phyloP scores from a whole-genome alignment of 352 stramenopile species.

The Globisporangium radiosum region DNA sequence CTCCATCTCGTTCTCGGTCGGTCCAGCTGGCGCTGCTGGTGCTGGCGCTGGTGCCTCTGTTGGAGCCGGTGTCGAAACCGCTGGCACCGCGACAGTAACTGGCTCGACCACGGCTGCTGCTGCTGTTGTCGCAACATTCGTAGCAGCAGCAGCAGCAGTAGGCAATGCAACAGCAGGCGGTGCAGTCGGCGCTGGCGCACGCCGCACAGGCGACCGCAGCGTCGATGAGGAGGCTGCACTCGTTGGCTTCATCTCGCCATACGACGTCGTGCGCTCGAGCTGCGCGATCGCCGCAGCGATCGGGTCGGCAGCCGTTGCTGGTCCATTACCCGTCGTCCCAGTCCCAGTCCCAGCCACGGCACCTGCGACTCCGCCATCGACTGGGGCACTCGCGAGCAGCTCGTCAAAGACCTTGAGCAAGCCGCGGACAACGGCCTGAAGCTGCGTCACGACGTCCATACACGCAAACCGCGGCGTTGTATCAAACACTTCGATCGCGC shows the following conservation, averaged over 20 bases:
- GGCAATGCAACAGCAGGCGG: constrained; percentile 1
- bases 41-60: constrained; percentile 6
- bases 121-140: too few species aligned
- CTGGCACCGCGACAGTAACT: background rate
- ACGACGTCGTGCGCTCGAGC: constrained; percentile 18
- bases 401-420: constrained; percentile 74
- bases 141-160: too few species aligned
- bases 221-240: background rate
- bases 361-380: background rate
- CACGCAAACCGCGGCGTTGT: constrained; percentile 42
- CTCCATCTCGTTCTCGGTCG: constrained; percentile 65
- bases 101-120: too few species aligned
- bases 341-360: background rate
- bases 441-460: constrained; percentile 51
- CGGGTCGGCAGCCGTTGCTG: constrained; percentile 9
- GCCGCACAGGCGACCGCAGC: constrained; percentile 8
- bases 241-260: constrained; percentile 18
- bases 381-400: constrained; percentile 34
- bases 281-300: constrained; percentile 13
- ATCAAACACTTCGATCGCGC: constrained; percentile 69
- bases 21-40: background rate
- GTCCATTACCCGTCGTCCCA: background rate
- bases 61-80: background rate
- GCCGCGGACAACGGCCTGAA: constrained; percentile 67
- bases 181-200: constrained; percentile 11